These are phyloP conservation scores for Hypoxylon sp. DNA, from an alignment of 2,329 filamentous ascomycete species.

Conservation along the genomic window DNA sequence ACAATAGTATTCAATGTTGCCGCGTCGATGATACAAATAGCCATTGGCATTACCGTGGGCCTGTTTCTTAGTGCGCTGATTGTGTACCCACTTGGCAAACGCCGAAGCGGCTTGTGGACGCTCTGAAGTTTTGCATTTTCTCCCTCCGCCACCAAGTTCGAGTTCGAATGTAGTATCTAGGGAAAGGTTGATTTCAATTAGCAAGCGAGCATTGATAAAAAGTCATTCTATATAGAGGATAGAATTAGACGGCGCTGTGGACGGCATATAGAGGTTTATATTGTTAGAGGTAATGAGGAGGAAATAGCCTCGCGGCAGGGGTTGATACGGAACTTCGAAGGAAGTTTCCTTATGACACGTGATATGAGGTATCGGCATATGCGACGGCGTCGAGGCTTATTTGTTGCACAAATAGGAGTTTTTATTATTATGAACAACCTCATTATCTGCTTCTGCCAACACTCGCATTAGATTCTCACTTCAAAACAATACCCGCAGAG, in stretches of 20 bases:
- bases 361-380: constrained; percentile 44
- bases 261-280: constrained; percentile 43
- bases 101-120: constrained; percentile 64
- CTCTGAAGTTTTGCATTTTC: constrained; percentile 52
- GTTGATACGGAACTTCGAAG: constrained; percentile 20
- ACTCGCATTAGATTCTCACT: constrained; percentile 2
- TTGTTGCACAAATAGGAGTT: constrained; percentile 27
- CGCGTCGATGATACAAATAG: constrained; percentile 66
- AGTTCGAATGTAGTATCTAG: constrained; percentile 25
- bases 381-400: constrained; percentile 39
- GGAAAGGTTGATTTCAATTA: constrained; percentile 25
- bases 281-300: constrained; percentile 44
- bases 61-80: constrained; percentile 64
- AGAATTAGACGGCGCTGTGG: constrained; percentile 36
- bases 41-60: constrained; percentile 65
- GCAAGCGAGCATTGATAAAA: constrained; percentile 39
- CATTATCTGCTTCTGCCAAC: constrained; percentile 3
- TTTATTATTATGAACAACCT: constrained; percentile 15
- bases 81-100: constrained; percentile 64
- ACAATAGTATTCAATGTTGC: constrained; percentile 61
- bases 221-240: constrained; percentile 34
- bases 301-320: constrained; percentile 38
- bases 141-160: constrained; percentile 11
- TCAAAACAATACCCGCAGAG: neutral
- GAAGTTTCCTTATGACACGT: constrained; percentile 37